phyloP scores from a whole-genome alignment of 2,329 filamentous ascomycete genomes.

The Scedosporium apiospermum region DNA sequence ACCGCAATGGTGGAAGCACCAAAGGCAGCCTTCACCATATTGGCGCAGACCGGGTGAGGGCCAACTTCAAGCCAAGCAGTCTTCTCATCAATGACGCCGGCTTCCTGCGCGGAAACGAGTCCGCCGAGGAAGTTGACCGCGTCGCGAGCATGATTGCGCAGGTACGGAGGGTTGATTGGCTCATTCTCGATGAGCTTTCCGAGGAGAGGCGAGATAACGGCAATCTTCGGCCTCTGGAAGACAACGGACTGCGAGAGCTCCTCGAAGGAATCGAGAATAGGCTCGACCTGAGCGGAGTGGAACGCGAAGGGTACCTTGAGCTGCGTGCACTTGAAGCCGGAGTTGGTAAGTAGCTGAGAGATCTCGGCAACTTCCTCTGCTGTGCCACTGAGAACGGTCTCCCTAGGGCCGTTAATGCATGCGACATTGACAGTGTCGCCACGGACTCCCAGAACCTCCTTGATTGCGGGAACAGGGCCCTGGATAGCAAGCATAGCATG shows the following conservation, averaged over 20 bases:
- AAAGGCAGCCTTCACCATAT: constrained; percentile 56
- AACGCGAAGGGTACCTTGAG: constrained; percentile 44
- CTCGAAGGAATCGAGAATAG: constrained; percentile 50
- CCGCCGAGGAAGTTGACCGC: constrained; percentile 56
- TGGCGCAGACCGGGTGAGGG: constrained; percentile 57
- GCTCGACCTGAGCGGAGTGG: constrained; percentile 43
- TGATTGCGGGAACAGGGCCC: constrained; percentile 40
- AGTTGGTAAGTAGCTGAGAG: constrained; percentile 22
- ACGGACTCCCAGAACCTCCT: constrained; percentile 36
- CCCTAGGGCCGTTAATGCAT: constrained; percentile 66
- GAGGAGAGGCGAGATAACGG: constrained; percentile 59
- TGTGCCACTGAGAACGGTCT: constrained; percentile 58
- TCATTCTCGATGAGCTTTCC: constrained; percentile 41
- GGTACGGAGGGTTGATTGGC: constrained; percentile 45
- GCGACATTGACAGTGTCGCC: constrained; percentile 40
- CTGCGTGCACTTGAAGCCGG: constrained; percentile 31
- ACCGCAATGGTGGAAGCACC: constrained; percentile 40
- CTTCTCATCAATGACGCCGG: constrained; percentile 48
- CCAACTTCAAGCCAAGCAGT: constrained; percentile 62
- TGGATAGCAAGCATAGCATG: constrained; percentile 49
- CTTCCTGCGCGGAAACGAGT: constrained; percentile 43
- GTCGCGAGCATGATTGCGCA: constrained; percentile 51
- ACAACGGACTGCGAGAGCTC: constrained; percentile 26
- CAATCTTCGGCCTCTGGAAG: constrained; percentile 32
- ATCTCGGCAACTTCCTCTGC: constrained; percentile 33